Evolutionary conservation across 2,329 filamentous ascomycete species (phyloP), one percentile per base, ranked within the genome.

Genomic region (Teratosphaeria viscida): DNA sequence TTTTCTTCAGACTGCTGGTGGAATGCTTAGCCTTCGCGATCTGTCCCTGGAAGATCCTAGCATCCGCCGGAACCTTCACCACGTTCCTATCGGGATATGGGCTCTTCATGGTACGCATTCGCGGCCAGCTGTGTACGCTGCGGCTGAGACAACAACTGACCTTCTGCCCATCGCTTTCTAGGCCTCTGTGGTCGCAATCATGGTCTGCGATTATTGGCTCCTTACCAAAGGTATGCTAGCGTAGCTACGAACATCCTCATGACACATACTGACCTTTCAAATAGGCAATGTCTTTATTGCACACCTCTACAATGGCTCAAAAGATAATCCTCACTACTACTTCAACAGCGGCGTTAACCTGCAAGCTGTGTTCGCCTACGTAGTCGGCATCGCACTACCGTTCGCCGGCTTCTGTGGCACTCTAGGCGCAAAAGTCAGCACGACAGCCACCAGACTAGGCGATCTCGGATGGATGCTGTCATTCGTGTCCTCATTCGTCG

Each of bases 21-120:
- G 68, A 69, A 23, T 61, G 72, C 47, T 59, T 71, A 14, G 70
- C 62, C n/a, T 85, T 83, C 80, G 78, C 78, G 1, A 76, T 86
- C n/a, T 82, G 85, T 0, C 84, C 84, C 1, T 87, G 84, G 85
- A 85, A 85, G 73, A 85, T 87, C 59, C 74, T 86, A 34, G 77
- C 72, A 35, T 84, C 80, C 0, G 84, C 84, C 2, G 70, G 72
- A 1, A 83, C 79, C 1, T 84, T 87, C 67, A 74, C 86, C 4
- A 68, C 67, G 2, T 89, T 89, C 73, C 84, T 89, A 77, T 78
- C 62, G 10, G 68, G 68, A 7, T 71, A 86, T 71, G 80, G 81
- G 29, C 29, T 32, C 29, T 32, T 32, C 29, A 32, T 32, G 29
- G 1, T 76, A 43, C 10, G 37, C 37, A 14, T 43, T 43, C 4